Base-by-base conservation (phyloP, 2,329 filamentous ascomycete genomes). In the Aspergillus neotritici region DNA sequence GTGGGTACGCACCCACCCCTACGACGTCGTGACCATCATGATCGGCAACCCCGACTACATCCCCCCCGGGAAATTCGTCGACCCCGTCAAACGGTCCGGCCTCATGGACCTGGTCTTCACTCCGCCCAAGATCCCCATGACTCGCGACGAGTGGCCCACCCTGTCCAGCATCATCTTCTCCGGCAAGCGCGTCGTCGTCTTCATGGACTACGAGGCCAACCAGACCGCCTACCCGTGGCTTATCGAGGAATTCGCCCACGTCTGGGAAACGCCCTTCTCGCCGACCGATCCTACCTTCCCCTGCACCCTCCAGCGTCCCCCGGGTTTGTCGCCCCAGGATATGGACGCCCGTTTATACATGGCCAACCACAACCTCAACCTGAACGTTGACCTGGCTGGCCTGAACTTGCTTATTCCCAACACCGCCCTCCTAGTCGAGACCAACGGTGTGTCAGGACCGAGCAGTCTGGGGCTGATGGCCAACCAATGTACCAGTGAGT, bases 221-320 rank as follows among this genome's bases (percentile, higher is more conserved):
- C 86, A 94, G 66, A 79, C 74, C 1, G 74, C 76, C 14, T 83
- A 87, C 13, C 88, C 90, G 0, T 96, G 87, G 80, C 77, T 95
- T 33, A 74, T 95, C 32, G 87, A 94, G 63, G 77, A 96, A 66
- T 96, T 95, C 70, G 79, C 78, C 5, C 86, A 94, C 60, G 78
- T 94, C 69, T 95, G 87, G 86, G 87, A 96, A 69, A 91, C 89
- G 1, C 86, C 87, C 0, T 96, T 94, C 62, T 86, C 88, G 41
- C 88, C 80, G 0, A 79, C 75, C 0, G 66, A 83, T 55, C 68
- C 80, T 3, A 63, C 65, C 1, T 94, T 95, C 62, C 88, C 89
- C 0, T 96, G 90, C 69, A 82, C 72, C 0, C 74, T 83, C 31
- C 80, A 95, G 60, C 82, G 90, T 0, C 89, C 90, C 0, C 87